These are phyloP conservation scores for Hygrophila difformis DNA, from an alignment of 257 asterid species.

Conservation along the genomic window DNA sequence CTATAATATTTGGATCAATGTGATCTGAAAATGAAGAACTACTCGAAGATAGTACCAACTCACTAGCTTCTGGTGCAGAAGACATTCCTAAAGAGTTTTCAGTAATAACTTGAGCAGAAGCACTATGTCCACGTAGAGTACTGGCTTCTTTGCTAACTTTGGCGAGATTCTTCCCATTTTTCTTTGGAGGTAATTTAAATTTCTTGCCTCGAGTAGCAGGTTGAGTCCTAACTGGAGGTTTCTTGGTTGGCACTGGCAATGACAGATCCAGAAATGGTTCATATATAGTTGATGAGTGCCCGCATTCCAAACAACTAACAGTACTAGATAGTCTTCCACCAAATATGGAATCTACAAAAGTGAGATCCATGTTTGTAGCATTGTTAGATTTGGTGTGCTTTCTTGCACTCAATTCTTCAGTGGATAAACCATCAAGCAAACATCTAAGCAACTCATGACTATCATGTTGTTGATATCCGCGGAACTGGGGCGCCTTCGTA, in stretches of 20 bases:
- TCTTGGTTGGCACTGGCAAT: conserved; percentile 80
- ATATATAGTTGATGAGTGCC: conserved; percentile 56
- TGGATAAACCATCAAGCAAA: conserved; percentile 70
- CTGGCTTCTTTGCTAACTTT: conserved; percentile 41
- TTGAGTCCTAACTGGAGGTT: conserved; percentile 45
- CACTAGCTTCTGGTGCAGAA: conserved; percentile 22
- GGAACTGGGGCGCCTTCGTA: conserved; percentile 76
- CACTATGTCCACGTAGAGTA: conserved; percentile 28
- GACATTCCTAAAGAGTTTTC: conserved; percentile 28
- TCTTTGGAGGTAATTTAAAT: conserved; percentile 61
- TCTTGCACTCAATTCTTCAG: conserved; percentile 55
- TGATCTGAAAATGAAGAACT: conserved; percentile 29
- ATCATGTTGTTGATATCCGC: conserved; percentile 91
- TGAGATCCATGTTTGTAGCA: conserved; percentile 26
- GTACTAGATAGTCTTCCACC: conserved; percentile 82
- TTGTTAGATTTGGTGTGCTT: conserved; percentile 29
- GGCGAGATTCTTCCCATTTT: conserved; percentile 34
- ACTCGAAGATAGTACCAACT: conserved; percentile 21
- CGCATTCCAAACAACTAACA: conserved; percentile 79
- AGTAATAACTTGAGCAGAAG: conserved; percentile 26
- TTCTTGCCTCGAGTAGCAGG: conserved; percentile 51
- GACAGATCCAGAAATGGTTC: conserved; percentile 90
- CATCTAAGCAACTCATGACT: conserved; percentile 89
- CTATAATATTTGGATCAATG: conserved; percentile 25
- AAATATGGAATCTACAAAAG: conserved; percentile 65